Evolutionary conservation across 2,329 filamentous ascomycete genomes (phyloP).

Genomic region (Colletotrichum musicola): DNA sequence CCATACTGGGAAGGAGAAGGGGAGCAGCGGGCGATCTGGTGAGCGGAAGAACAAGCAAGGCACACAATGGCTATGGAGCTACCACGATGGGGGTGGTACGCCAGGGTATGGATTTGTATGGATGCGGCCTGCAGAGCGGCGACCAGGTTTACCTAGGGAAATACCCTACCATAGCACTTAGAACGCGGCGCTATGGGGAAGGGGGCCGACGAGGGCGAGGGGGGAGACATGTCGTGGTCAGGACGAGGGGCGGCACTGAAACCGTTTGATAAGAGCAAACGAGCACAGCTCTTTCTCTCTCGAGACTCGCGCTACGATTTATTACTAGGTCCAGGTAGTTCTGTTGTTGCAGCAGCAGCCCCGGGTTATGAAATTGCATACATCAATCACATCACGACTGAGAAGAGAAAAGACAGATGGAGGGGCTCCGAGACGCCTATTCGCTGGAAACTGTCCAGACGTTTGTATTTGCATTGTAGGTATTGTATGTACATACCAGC

Average conservation of each 20-base stretch:
- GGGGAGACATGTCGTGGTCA: conserved; percentile 32
- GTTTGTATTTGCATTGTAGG: no score
- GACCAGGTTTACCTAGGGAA: conserved; percentile 37
- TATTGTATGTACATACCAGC: neutral
- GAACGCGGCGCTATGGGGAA: conserved; percentile 39
- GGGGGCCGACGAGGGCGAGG: conserved; percentile 7
- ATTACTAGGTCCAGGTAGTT: conserved; percentile 4
- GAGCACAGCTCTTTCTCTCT: conserved; percentile 11
- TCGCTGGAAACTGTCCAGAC: neutral
- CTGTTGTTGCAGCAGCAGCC: conserved; percentile 12
- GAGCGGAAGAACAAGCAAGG: conserved; percentile 42
- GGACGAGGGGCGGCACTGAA: conserved; percentile 36
- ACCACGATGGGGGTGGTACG: conserved; percentile 39
- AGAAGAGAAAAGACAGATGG: neutral
- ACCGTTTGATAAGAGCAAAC: conserved; percentile 39
- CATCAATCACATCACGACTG: neutral
- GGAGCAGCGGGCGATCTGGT: conserved; percentile 53
- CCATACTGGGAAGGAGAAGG: conserved; percentile 64
- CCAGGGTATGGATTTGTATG: conserved; percentile 17
- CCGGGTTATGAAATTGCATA: conserved; percentile 35
- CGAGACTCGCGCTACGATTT: no score
- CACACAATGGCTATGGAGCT: conserved; percentile 38
- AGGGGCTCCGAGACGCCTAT: neutral
- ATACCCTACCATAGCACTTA: conserved; percentile 33
- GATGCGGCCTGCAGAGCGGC: conserved; percentile 38